Evolutionary conservation across 2,329 filamentous ascomycete species (phyloP).

Genomic region (Alternaria triticina): DNA sequence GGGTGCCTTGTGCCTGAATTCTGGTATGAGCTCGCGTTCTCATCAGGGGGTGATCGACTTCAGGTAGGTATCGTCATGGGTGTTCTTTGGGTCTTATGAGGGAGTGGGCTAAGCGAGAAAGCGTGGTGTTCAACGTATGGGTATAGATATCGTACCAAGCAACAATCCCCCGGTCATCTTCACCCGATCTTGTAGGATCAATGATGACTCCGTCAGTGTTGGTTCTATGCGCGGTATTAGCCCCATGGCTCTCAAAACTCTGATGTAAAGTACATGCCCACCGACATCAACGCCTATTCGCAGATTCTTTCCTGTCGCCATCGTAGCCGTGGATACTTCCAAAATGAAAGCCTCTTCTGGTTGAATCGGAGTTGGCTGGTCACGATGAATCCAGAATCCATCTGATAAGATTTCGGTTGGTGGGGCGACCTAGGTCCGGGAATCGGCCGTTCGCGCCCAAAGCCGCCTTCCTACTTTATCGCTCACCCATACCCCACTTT

Average conservation of each 20-base stretch:
- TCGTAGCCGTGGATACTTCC: not conserved
- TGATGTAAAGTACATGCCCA: conserved; percentile 33
- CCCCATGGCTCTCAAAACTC: not conserved
- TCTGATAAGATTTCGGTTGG: conserved; percentile 22
- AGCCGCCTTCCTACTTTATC: not conserved
- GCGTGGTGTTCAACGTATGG: not conserved
- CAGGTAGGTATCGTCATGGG: not conserved
- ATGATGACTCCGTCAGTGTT: conserved; percentile 48
- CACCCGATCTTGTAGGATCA: conserved; percentile 36
- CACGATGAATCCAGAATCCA: not conserved
- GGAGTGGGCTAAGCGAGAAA: not conserved
- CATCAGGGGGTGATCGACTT: not conserved
- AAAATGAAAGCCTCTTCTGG: not conserved
- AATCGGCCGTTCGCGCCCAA: not conserved
- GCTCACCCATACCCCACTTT: not conserved
- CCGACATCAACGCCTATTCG: conserved; percentile 55
- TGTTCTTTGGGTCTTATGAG: not conserved
- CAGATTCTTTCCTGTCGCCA: conserved; percentile 30
- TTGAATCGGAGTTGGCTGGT: not conserved
- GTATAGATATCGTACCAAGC: conserved; percentile 37
- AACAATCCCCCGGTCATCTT: conserved; percentile 39
- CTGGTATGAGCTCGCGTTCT: not conserved
- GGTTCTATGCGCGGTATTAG: conserved; percentile 30
- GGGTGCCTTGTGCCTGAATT: conserved; percentile 46
- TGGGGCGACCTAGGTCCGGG: conserved; percentile 11